Base-by-base conservation (phyloP, 1,284 basidiomycete genomes). In the Cryptococcus sp. region DNA sequence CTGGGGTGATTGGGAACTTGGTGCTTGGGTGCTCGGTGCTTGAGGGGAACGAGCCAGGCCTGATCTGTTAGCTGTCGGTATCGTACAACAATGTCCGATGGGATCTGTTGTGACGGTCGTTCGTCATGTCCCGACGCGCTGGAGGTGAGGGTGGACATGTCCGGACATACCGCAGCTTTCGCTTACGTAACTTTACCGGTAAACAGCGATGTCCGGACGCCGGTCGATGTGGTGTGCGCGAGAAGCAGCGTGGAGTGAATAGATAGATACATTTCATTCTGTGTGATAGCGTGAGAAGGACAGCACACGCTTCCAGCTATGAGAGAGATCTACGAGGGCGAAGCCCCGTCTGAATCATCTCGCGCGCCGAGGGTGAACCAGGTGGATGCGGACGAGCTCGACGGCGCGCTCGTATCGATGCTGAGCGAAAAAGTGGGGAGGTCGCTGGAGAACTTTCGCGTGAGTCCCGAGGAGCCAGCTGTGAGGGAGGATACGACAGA, bases 381-480 rank as follows among this genome's bases (percentile, higher is more conserved):
- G 77, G 84, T 98, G 47, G 96, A 99, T 76, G 87, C 95, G 0
- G 88, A 93, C 67, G 81, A 95, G 33, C 83, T 98, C 46, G 96
- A 99, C 78, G 85, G 87, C 58, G 93, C 98, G 64, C 83, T 99
- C 16, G 84, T 88, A 18, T 82, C 86, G 24, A 80, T 97, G 60
- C 82, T 98, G 18, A 85, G 85, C 64, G 89, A 91, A 54, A 91
- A 91, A n/a, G 76, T 98, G 45, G 81, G 81, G 59, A 86, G 85
- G 61, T 85, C 91, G 1, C 74, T 97, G n/a, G 79, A 81, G 45
- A 77, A 85, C 16, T 79, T 89, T 48, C 83, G 83, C 63, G 91
- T 92, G 75, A 60, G 85, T 79, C 0, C 9, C 28, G 28, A 33
- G 28, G 4, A 9, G 9, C 40, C n/a, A 24, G 13, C 20, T 39